phyloP scores from a whole-genome alignment of 805 yeast genomes.

The Candida gorgasii region DNA sequence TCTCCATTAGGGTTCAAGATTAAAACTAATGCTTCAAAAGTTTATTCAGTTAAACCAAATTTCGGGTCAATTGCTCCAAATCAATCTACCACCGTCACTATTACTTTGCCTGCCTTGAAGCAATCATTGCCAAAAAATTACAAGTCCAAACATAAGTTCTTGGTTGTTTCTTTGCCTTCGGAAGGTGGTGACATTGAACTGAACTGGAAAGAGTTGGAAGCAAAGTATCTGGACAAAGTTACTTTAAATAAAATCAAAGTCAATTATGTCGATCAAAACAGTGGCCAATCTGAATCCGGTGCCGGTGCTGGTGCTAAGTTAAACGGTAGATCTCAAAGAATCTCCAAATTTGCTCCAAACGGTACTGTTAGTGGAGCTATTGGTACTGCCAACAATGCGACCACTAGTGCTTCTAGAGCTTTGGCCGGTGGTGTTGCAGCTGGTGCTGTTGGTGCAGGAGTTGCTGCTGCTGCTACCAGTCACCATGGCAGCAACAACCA shows the following conservation, averaged over 20 bases:
- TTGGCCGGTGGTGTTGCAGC: constrained; percentile 11
- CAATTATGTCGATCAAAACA: constrained; percentile 38
- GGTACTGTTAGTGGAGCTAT: constrained; percentile 9
- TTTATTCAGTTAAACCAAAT: constrained; percentile 95
- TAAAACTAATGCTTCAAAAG: constrained; percentile 95
- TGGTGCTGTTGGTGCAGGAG: constrained; percentile 10
- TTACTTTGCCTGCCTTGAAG: constrained; percentile 80
- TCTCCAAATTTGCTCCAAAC: constrained; percentile 18
- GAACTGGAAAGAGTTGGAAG: constrained; percentile 71
- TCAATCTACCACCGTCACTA: constrained; percentile 65
- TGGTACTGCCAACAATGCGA: constrained; percentile 10
- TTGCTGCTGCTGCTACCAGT: neutral
- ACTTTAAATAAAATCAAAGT: constrained; percentile 67
- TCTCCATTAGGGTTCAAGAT: constrained; percentile 84
- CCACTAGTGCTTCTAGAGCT: constrained; percentile 10
- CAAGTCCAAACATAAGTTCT: constrained; percentile 88
- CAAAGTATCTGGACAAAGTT: constrained; percentile 53
- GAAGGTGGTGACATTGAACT: constrained; percentile 66
- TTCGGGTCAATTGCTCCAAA: constrained; percentile 81
- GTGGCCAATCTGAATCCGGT: constrained; percentile 18
- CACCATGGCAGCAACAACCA: neutral
- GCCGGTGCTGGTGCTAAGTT: constrained; percentile 12
- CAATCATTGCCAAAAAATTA: constrained; percentile 71
- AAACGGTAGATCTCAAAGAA: constrained; percentile 18
- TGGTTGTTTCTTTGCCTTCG: constrained; percentile 82